These are phyloP conservation scores for Kodamaea laetipori DNA, from an alignment of 805 yeast species.

Conservation along the genomic window DNA sequence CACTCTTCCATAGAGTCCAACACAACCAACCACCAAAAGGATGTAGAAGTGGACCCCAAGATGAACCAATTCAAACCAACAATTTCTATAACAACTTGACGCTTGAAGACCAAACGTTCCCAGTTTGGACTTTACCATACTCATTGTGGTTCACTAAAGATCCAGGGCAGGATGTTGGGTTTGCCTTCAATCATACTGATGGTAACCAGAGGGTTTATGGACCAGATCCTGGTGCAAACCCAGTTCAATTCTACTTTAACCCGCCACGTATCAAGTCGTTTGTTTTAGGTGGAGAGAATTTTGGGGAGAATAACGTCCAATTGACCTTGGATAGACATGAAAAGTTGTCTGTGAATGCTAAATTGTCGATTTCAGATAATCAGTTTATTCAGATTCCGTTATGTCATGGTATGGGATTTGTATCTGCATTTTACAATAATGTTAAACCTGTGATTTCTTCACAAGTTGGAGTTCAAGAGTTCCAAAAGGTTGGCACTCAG, in stretches of 20 bases:
- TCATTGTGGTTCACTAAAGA: constrained; percentile 65
- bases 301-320: constrained; percentile 20
- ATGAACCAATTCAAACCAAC: constrained; percentile 65
- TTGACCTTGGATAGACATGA: constrained; percentile 28
- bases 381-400: constrained; percentile 47
- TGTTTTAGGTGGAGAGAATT: constrained; percentile 40
- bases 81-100: constrained; percentile 76
- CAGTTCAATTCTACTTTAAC: constrained; percentile 63
- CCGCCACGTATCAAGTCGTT: constrained; percentile 69
- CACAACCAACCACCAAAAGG: constrained; percentile 42
- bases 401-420: constrained; percentile 82
- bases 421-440: constrained; percentile 53
- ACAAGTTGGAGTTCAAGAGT: constrained; percentile 61
- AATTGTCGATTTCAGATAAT: constrained; percentile 17
- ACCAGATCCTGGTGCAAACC: constrained; percentile 54
- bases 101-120: constrained; percentile 63
- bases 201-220: constrained; percentile 67
- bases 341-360: constrained; percentile 36
- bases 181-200: constrained; percentile 67
- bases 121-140: constrained; percentile 83
- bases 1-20: constrained; percentile 36
- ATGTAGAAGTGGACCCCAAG: constrained; percentile 21
- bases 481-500: constrained; percentile 33
- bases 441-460: constrained; percentile 45
- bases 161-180: constrained; percentile 51